These are phyloP conservation scores for Epicoccum nigrum DNA, from an alignment of 2,329 filamentous ascomycete genomes.

Conservation along the genomic window DNA sequence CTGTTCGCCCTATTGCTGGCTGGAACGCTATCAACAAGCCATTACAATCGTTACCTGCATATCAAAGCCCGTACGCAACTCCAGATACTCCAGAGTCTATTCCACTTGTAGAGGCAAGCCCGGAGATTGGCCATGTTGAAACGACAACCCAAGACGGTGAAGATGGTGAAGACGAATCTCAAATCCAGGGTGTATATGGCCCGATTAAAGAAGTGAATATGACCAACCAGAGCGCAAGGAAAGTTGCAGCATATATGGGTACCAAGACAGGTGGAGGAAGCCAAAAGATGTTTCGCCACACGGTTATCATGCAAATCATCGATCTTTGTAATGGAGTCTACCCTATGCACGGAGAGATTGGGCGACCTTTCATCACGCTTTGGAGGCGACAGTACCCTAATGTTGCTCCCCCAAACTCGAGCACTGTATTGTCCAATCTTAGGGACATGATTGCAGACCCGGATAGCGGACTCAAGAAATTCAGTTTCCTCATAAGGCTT, in stretches of 20 bases:
- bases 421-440: constrained; percentile 59
- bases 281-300: constrained; percentile 32
- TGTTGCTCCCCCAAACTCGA: constrained; percentile 56
- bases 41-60: constrained; percentile 2
- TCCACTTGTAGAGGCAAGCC: not conserved
- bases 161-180: not conserved
- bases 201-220: constrained; percentile 13
- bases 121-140: not conserved
- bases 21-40: constrained; percentile 31
- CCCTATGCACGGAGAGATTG: constrained; percentile 61
- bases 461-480: constrained; percentile 57
- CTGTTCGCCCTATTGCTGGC: not conserved
- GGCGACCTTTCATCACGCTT: constrained; percentile 58
- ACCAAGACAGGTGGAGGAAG: constrained; percentile 31
- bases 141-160: not conserved
- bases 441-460: constrained; percentile 56
- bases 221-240: constrained; percentile 11
- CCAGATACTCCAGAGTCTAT: not conserved
- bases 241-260: constrained; percentile 9
- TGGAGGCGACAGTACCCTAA: constrained; percentile 56
- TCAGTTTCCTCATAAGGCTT: constrained; percentile 42
- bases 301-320: constrained; percentile 62
- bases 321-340: constrained; percentile 61
- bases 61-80: constrained; percentile 29
- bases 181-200: constrained; percentile 15